Evolutionary conservation across 129 eudicot species (phyloP), one percentile per base, ranked within the genome.

Genomic region (Arctium lappa): DNA sequence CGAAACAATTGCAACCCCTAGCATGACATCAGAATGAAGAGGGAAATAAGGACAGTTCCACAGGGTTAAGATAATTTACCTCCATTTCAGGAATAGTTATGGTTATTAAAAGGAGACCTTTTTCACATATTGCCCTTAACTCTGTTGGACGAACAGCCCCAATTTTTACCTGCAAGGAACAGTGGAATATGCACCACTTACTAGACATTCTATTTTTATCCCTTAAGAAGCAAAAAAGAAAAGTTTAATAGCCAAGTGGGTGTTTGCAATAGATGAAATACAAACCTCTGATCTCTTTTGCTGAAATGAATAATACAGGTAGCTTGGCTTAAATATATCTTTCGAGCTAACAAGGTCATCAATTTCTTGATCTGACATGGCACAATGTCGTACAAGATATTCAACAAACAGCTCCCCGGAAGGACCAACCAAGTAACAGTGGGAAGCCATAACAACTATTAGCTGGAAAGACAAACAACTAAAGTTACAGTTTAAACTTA

Each of bases 21-120:
- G 38, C 29, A 46, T 72, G 56, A 56, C 39, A n/a, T 42, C 62
- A 72, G 53, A 63, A 79, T 42, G 65, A 50, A 74, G 13, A 37
- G 76, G 42, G 79, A 76, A 69, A 63, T 29, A 22, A 75, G 16
- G 50, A 16, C 27, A 70, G 30, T 72, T 78, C 10, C 32, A 29
- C 27, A 62, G 68, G 39, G 74, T 73, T 66, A 69, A 88, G 30
- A 48, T 36, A 69, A 12, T 50, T 66, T 89, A 96, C 99, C 99
- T 96, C 99, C 99, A 96, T 96, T 82, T 96, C 99, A 79, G 99
- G 99, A 76, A 96, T 86, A 37, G 99, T 96, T 18, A 96, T 88
- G 60, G 99, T 93, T 87, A 96, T 75, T 74, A 96, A 83, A 83
- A 93, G 98, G 77, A 96, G 97, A 84, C 99, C 97, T 76, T 96